Conservation (phyloP, 78 protist genomes). For the Monosiga brevicollis region DNA sequence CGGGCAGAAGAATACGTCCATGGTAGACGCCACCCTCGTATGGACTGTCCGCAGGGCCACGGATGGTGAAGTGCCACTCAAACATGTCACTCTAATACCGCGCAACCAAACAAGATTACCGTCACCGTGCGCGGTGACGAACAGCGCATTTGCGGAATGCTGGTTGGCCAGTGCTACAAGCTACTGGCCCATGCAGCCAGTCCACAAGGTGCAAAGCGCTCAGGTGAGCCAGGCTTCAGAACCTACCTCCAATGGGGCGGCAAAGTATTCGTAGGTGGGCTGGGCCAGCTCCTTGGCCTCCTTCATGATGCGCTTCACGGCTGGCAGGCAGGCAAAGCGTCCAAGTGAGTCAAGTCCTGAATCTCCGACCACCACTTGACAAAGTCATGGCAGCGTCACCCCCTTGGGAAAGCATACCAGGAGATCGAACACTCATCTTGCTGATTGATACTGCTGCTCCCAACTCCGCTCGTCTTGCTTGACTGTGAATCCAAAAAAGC, state of each 20-base stretch:
- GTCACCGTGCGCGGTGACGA: too few species aligned
- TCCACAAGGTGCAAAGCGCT: too few species aligned
- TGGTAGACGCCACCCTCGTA: constrained; percentile 87
- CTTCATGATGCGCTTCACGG: constrained; percentile 17
- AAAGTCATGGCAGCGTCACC: neutral
- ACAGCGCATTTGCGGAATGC: too few species aligned
- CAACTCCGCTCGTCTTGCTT: neutral
- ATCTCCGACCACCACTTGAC: neutral
- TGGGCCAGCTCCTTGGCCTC: constrained; percentile 18
- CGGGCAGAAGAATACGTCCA: constrained; percentile 84
- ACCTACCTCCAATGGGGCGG: constrained; percentile 24
- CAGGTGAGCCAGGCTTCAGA: too few species aligned
- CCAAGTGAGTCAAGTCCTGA: too few species aligned
- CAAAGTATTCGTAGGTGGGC: constrained; percentile 21
- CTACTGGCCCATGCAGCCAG: neutral
- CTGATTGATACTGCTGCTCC: neutral
- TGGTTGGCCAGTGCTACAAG: too few species aligned
- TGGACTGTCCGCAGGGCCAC: constrained; percentile 76
- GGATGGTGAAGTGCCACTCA: constrained; percentile 92
- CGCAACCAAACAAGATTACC: neutral
- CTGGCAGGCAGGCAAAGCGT: too few species aligned
- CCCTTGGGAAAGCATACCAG: neutral
- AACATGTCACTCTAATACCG: constrained; percentile 38
- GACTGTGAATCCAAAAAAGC: too few species aligned
- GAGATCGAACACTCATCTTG: neutral